Conservation (phyloP, 1,284 basidiomycete genomes). For the Papiliotrema flavescens region DNA sequence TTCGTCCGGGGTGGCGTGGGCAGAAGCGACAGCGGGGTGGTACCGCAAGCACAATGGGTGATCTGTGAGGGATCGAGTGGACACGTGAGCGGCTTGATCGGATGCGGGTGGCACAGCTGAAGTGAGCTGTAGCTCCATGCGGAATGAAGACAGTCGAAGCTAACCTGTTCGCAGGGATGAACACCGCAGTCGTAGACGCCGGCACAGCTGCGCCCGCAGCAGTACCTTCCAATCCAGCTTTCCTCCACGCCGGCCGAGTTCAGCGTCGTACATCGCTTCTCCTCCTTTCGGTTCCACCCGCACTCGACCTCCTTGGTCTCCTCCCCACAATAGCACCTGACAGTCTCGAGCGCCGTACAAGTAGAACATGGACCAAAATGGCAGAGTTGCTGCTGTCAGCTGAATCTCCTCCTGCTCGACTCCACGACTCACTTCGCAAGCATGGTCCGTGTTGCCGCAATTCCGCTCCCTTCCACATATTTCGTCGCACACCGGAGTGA, state of each 20-base stretch:
- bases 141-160: conserved; percentile 6
- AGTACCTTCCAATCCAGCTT: conserved; percentile 66
- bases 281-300: conserved; percentile 55
- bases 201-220: conserved; percentile 62
- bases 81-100: conserved; percentile 58
- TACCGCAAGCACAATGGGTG: conserved; percentile 76
- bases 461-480: conserved; percentile 58
- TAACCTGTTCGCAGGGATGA: conserved; percentile 63
- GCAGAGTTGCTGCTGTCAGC: conserved; percentile 52
- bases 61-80: conserved; percentile 67
- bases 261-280: conserved; percentile 30
- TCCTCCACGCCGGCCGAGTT: conserved; percentile 26
- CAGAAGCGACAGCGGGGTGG: conserved; percentile 54
- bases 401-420: conserved; percentile 49
- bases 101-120: conserved; percentile 63
- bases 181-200: conserved; percentile 71
- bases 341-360: conserved; percentile 58
- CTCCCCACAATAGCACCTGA: conserved; percentile 74
- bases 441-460: conserved; percentile 65
- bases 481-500: conserved; percentile 62
- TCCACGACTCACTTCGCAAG: conserved; percentile 23
- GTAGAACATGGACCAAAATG: conserved; percentile 68
- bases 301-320: conserved; percentile 61
- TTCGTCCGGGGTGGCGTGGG: conserved; percentile 53
- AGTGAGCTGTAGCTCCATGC: conserved; percentile 18